These are phyloP conservation scores for Escallonia rubra DNA, from an alignment of 129 eudicot species.

Conservation along the genomic window DNA sequence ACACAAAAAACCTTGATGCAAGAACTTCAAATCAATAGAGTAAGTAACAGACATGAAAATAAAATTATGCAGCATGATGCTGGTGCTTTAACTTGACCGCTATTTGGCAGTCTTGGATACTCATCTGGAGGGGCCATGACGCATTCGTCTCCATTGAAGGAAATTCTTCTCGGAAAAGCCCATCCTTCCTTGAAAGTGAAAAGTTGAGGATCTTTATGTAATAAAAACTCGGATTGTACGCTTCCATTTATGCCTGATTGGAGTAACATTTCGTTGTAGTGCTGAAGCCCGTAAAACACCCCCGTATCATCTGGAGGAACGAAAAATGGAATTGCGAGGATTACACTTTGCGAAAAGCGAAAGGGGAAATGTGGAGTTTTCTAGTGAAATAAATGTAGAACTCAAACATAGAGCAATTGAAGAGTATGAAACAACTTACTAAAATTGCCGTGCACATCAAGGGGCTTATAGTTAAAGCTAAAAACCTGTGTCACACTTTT, in stretches of 20 bases:
- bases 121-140: slow-evolving; percentile 64
- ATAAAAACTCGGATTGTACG: slow-evolving; percentile 70
- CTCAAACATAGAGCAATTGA: background rate
- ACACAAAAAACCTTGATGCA: too few relatives aligned
- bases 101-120: slow-evolving; percentile 59
- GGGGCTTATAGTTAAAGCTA: slow-evolving; percentile 84
- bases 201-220: slow-evolving; percentile 44
- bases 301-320: slow-evolving; percentile 63
- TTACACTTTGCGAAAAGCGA: too few relatives aligned
- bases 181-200: slow-evolving; percentile 70
- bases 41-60: slow-evolving; percentile 5
- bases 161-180: slow-evolving; percentile 70
- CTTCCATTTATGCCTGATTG: slow-evolving; percentile 56
- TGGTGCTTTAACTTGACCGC: slow-evolving; percentile 10
- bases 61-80: slow-evolving; percentile 5
- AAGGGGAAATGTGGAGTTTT: background rate
- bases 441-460: slow-evolving; percentile 35
- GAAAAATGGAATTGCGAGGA: background rate
- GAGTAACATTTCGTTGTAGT: slow-evolving; percentile 79
- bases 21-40: slow-evolving; percentile 4
- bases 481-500: slow-evolving; percentile 49
- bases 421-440: slow-evolving; percentile 37
- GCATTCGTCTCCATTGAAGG: slow-evolving; percentile 64
- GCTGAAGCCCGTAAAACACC: slow-evolving; percentile 65
- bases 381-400: background rate